Conservation (phyloP, 441 rosid genomes). For the Erodium trifolium region DNA sequence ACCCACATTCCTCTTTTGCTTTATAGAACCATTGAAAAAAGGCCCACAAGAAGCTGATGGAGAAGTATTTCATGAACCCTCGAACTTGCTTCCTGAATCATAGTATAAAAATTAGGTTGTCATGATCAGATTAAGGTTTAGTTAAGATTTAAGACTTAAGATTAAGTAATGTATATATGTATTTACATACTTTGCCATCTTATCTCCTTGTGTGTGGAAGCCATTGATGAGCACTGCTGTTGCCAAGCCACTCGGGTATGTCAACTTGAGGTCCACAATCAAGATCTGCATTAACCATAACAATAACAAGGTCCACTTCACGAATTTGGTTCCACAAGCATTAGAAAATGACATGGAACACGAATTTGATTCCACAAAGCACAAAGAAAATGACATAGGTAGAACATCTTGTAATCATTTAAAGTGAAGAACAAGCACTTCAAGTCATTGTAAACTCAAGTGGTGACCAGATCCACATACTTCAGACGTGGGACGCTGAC, state of each 20-base stretch:
- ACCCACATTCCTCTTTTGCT: constrained; percentile 73
- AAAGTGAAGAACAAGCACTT: too few species aligned
- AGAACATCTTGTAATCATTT: too few species aligned
- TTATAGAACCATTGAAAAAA: constrained; percentile 90
- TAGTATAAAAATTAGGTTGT: neutral
- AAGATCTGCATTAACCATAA: constrained; percentile 45
- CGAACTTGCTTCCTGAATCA: constrained; percentile 76
- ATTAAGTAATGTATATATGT: neutral
- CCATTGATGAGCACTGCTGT: constrained; percentile 91
- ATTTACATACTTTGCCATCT: constrained; percentile 55
- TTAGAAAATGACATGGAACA: neutral
- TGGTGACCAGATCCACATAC: too few species aligned
- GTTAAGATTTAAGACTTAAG: neutral
- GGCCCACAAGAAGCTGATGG: constrained; percentile 77
- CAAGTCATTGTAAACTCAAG: too few species aligned
- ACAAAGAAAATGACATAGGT: too few species aligned
- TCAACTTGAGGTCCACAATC: constrained; percentile 71
- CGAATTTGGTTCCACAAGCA: neutral
- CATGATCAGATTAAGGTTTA: neutral
- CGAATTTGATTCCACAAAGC: too few species aligned
- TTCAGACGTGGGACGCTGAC: too few species aligned
- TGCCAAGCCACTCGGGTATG: constrained; percentile 93
- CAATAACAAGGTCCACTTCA: neutral
- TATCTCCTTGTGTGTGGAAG: constrained; percentile 79
- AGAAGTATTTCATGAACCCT: constrained; percentile 65